These are phyloP conservation scores for Debaryomycetaceae sp. DNA, from an alignment of 1,139 yeast species.

Conservation along the genomic window DNA sequence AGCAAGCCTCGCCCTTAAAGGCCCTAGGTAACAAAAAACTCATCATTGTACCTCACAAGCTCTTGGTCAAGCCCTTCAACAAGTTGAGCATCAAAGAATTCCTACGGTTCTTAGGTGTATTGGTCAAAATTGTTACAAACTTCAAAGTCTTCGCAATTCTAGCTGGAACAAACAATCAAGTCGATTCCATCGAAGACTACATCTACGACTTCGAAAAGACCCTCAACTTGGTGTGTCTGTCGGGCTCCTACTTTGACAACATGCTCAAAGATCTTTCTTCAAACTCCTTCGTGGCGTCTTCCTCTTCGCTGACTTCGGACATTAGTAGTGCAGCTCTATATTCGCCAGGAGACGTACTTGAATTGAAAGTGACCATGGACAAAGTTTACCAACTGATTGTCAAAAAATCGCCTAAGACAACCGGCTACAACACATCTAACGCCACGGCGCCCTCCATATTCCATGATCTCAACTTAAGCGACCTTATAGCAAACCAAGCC, in stretches of 20 bases:
- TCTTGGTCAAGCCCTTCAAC: slow-evolving; percentile 40
- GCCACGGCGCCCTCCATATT: slow-evolving; percentile 11
- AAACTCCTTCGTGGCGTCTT: background rate
- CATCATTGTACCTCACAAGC: slow-evolving; percentile 43
- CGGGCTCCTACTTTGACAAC: slow-evolving; percentile 17
- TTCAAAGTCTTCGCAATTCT: slow-evolving; percentile 28
- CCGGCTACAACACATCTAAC: slow-evolving; percentile 6
- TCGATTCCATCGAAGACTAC: slow-evolving; percentile 10
- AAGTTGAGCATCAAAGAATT: slow-evolving; percentile 39
- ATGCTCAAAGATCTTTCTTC: slow-evolving; percentile 1
- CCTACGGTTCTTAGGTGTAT: slow-evolving; percentile 31
- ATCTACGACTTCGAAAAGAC: slow-evolving; percentile 23
- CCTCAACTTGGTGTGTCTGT: slow-evolving; percentile 14
- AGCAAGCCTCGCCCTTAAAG: slow-evolving; percentile 5
- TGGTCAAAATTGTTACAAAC: slow-evolving; percentile 38
- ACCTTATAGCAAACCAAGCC: slow-evolving; percentile 24
- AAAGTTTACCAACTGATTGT: slow-evolving; percentile 27
- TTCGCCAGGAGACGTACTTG: slow-evolving; percentile 6
- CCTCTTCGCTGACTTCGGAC: background rate
- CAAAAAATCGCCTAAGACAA: slow-evolving; percentile 6
- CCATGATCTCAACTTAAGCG: slow-evolving; percentile 22
- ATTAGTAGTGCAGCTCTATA: background rate
- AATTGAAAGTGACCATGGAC: slow-evolving; percentile 22
- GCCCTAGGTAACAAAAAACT: slow-evolving; percentile 18
- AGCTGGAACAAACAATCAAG: slow-evolving; percentile 7